These are phyloP conservation scores for Larix kaempferi DNA, from an alignment of 75 land plant species.

Conservation along the genomic window DNA sequence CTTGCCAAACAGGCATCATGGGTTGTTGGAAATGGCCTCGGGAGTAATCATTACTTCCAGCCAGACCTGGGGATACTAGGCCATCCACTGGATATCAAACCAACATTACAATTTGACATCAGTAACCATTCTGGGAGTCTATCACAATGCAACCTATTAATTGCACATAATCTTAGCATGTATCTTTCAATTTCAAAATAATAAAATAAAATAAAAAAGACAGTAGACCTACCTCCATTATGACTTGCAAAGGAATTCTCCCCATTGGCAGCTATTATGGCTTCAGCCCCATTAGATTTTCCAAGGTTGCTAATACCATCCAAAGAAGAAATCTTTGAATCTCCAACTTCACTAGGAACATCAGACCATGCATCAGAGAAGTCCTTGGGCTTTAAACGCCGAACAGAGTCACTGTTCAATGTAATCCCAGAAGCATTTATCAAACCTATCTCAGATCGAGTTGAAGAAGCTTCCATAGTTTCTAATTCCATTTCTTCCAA, in stretches of 20 bases:
- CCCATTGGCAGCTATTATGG: slow-evolving; percentile 25
- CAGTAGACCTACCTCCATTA: slow-evolving; percentile 3
- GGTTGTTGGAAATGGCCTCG: slow-evolving; percentile 60
- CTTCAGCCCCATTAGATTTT: slow-evolving; percentile 11
- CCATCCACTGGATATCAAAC: slow-evolving; percentile 26
- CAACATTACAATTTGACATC: background rate
- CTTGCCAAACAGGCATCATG: slow-evolving; percentile 56
- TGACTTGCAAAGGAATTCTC: slow-evolving; percentile 11
- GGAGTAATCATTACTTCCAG: slow-evolving; percentile 20
- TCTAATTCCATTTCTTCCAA: slow-evolving; percentile 69
- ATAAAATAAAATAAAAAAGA: slow-evolving; percentile 7
- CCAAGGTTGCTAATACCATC: slow-evolving; percentile 23
- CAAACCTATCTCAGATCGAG: slow-evolving; percentile 32
- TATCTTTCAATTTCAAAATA: slow-evolving; percentile 4
- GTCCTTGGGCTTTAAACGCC: slow-evolving; percentile 17
- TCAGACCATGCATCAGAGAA: slow-evolving; percentile 32
- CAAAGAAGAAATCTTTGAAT: slow-evolving; percentile 6
- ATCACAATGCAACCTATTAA: slow-evolving; percentile 10
- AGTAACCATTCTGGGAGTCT: slow-evolving; percentile 11
- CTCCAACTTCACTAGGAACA: slow-evolving; percentile 15
- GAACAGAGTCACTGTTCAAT: slow-evolving; percentile 20
- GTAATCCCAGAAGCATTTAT: slow-evolving; percentile 45
- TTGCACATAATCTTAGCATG: slow-evolving; percentile 1
- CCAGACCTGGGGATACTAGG: slow-evolving; percentile 17
- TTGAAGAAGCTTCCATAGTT: slow-evolving; percentile 33